A percentile compares a stretch with the other conserved stretches of the same genome.
Evolutionary conservation across 176 grass and related monocot genomes (phyloP).

Genomic region (Echinochloa phyllopogon): DNA sequence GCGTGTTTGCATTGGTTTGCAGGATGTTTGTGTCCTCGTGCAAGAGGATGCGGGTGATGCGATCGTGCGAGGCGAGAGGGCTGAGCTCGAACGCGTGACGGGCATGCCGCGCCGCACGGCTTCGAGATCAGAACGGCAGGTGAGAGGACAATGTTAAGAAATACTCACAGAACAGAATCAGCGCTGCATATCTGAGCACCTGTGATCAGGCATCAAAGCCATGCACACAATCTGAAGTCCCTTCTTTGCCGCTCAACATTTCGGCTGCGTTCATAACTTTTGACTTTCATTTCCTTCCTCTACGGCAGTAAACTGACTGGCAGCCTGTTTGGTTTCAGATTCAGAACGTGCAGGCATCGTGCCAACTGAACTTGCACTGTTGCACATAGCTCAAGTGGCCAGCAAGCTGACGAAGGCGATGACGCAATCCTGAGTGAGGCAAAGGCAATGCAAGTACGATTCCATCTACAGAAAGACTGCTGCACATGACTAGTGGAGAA

Average conservation of each 20-base stretch:
- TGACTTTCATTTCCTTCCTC: background rate
- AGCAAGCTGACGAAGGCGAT: conserved; percentile 29
- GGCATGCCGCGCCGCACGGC: background rate
- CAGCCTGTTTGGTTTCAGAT: conserved; percentile 16
- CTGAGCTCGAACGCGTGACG: conserved; percentile 61
- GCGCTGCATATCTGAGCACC: no score
- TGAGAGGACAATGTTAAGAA: background rate
- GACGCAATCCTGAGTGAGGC: conserved; percentile 35
- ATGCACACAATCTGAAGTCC: no score
- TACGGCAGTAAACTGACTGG: background rate
- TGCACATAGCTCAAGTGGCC: conserved; percentile 5
- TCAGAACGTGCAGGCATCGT: conserved; percentile 23
- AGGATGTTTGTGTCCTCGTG: conserved; percentile 91
- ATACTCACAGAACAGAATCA: background rate
- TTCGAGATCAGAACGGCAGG: background rate
- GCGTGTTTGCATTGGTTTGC: background rate
- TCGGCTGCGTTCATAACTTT: background rate
- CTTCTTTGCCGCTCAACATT: background rate
- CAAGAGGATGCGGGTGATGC: conserved; percentile 91
- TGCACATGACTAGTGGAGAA: conserved; percentile 22
- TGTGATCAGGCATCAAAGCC: no score
- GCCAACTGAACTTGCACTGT: background rate
- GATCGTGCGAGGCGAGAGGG: conserved; percentile 76
- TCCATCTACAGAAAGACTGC: conserved; percentile 11
- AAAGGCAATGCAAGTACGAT: conserved; percentile 30